A percentile compares a stretch with the other conserved stretches of the same genome.
phyloP scores from a whole-genome alignment of 805 yeast genomes.

The Ogataea glucozyma region DNA sequence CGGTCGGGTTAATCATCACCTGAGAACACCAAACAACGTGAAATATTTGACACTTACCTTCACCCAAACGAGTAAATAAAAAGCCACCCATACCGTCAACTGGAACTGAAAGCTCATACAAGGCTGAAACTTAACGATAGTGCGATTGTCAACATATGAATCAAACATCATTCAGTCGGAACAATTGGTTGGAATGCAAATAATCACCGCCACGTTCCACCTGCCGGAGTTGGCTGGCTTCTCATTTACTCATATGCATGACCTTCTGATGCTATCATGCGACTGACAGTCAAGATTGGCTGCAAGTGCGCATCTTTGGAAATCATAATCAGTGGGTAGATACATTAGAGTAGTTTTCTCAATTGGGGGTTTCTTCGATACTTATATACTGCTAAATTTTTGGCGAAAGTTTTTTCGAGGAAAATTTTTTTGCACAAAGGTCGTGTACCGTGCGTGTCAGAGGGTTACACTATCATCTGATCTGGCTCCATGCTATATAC shows the following conservation, averaged over 20 bases:
- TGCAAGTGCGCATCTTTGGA: too few species aligned
- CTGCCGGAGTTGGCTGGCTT: slow-evolving; percentile 10
- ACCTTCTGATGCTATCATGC: too few species aligned
- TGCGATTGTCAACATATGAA: slow-evolving; percentile 52
- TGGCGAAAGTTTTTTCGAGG: not conserved
- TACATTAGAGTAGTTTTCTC: too few species aligned
- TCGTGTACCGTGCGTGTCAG: slow-evolving; percentile 1
- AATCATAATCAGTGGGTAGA: too few species aligned
- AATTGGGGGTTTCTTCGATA: not conserved
- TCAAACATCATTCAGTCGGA: slow-evolving; percentile 51
- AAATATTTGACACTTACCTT: slow-evolving; percentile 3
- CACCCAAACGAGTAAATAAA: slow-evolving; percentile 17
- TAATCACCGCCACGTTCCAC: slow-evolving; percentile 44
- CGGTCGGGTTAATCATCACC: slow-evolving; percentile 45
- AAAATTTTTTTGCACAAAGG: slow-evolving; percentile 5
- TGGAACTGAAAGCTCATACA: slow-evolving; percentile 45
- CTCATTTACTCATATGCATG: slow-evolving; percentile 3
- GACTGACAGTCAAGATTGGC: too few species aligned
- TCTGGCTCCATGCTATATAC: not conserved
- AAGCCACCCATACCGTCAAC: slow-evolving; percentile 6
- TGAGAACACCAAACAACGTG: slow-evolving; percentile 12
- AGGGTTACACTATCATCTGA: not conserved
- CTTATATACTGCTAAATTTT: slow-evolving; percentile 5
- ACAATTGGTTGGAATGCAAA: slow-evolving; percentile 56
- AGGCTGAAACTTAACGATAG: slow-evolving; percentile 64